Percentiles rank a stretch among this genome's conserved stretches.
Conservation (phyloP, 1,284 basidiomycete species). For the Bjerkandera adusta region DNA sequence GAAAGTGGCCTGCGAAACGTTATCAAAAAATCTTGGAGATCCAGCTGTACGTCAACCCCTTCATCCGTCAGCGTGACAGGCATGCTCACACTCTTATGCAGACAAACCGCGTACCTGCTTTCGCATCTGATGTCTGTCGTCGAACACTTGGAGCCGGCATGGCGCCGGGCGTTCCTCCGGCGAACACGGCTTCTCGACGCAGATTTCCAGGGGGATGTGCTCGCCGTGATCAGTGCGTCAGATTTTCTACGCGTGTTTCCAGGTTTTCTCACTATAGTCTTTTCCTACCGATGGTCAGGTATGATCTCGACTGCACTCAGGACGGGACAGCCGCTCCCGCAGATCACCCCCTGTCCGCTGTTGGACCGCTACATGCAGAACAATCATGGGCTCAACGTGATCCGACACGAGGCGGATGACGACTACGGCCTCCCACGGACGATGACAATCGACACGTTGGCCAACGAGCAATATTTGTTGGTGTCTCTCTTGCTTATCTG, state of each 20-base stretch:
- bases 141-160: slow-evolving; percentile 65
- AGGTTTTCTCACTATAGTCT: neutral
- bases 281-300: slow-evolving; percentile 35
- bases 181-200: slow-evolving; percentile 77
- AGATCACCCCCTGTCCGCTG: slow-evolving; percentile 84
- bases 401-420: slow-evolving; percentile 64
- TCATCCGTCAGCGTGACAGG: slow-evolving; percentile 35
- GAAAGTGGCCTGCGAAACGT: slow-evolving; percentile 65
- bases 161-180: slow-evolving; percentile 74
- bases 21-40: slow-evolving; percentile 66
- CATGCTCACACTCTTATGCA: slow-evolving; percentile 25
- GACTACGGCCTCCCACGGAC: slow-evolving; percentile 66
- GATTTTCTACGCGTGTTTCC: neutral
- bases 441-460: slow-evolving; percentile 62
- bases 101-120: slow-evolving; percentile 58
- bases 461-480: slow-evolving; percentile 70
- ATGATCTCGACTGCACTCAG: slow-evolving; percentile 72
- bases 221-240: slow-evolving; percentile 76
- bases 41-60: slow-evolving; percentile 55
- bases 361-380: slow-evolving; percentile 72
- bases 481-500: slow-evolving; percentile 23
- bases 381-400: slow-evolving; percentile 59
- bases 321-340: slow-evolving; percentile 77
- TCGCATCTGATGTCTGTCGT: slow-evolving; percentile 65
- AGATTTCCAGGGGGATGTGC: slow-evolving; percentile 80